phyloP scores from a whole-genome alignment of 2,329 filamentous ascomycete genomes.

The Tolypocladium guangdongense region DNA sequence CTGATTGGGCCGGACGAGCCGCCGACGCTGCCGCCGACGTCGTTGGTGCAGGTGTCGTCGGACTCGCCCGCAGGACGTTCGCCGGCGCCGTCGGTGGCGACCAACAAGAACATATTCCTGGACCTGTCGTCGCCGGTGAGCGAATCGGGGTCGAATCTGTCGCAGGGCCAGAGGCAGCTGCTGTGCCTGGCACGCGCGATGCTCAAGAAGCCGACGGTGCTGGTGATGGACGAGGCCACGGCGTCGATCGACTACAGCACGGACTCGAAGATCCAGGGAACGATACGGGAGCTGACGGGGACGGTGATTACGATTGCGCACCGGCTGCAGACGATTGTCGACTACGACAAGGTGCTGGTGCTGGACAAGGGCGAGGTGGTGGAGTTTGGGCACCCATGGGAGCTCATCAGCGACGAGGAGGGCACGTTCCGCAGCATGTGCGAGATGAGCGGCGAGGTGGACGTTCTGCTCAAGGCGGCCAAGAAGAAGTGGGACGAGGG shows the following conservation, averaged over 20 bases:
- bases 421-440: conserved; percentile 56
- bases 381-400: conserved; percentile 84
- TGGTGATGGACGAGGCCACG: conserved; percentile 99
- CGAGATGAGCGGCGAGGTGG: conserved; percentile 50
- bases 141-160: conserved; percentile 89
- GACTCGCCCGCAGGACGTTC: conserved; percentile 10
- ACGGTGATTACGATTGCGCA: conserved; percentile 97
- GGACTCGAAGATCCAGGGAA: conserved; percentile 91
- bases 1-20: conserved; percentile 57
- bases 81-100: conserved; percentile 28
- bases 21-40: conserved; percentile 16
- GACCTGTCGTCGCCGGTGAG: conserved; percentile 75
- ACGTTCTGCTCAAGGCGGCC: conserved; percentile 38
- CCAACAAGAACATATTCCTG: conserved; percentile 92
- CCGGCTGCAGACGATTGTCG: conserved; percentile 88
- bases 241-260: conserved; percentile 96
- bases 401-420: conserved; percentile 60
- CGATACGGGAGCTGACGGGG: conserved; percentile 82
- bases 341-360: conserved; percentile 95
- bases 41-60: conserved; percentile 6
- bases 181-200: conserved; percentile 87
- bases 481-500: conserved; percentile 40
- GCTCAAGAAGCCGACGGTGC: conserved; percentile 78
- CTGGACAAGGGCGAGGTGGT: conserved; percentile 80
- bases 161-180: conserved; percentile 90